Conservation (phyloP, 306 rosid species). For the Hippophae tibetana region DNA sequence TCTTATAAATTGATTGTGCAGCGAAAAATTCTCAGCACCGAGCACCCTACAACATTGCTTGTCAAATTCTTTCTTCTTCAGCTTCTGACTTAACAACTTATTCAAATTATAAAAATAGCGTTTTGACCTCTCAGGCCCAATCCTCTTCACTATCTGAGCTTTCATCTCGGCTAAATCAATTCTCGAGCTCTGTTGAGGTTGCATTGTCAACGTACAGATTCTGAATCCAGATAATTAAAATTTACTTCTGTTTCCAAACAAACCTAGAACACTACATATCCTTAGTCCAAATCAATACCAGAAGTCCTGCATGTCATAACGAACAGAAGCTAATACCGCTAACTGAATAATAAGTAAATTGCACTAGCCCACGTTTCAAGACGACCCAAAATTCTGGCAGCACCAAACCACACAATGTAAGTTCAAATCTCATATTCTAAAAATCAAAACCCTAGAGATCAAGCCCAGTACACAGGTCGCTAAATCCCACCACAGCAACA, state of each 20-base stretch:
- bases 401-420: constrained; percentile 40
- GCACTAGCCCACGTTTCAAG: constrained; percentile 23
- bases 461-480: constrained; percentile 30
- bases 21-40: constrained; percentile 72
- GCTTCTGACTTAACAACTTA: constrained; percentile 74
- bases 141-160: constrained; percentile 67
- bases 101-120: constrained; percentile 60
- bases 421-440: constrained; percentile 53
- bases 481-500: constrained; percentile 25
- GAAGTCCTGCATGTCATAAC: constrained; percentile 20
- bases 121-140: constrained; percentile 71
- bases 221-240: constrained; percentile 50
- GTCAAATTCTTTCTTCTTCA: constrained; percentile 78
- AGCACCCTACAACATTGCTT: constrained; percentile 57
- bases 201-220: constrained; percentile 74
- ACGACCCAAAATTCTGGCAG: constrained; percentile 33
- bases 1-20: constrained; percentile 76
- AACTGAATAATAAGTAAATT: constrained; percentile 24
- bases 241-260: constrained; percentile 40
- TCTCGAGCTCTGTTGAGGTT: constrained; percentile 84
- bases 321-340: constrained; percentile 20
- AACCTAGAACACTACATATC: constrained; percentile 46
- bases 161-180: constrained; percentile 85
- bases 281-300: constrained; percentile 29
- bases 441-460: constrained; percentile 86